Evolutionary conservation across 164 flowering plant species (phyloP).

Genomic region (Chloranthus sessilifolius): DNA sequence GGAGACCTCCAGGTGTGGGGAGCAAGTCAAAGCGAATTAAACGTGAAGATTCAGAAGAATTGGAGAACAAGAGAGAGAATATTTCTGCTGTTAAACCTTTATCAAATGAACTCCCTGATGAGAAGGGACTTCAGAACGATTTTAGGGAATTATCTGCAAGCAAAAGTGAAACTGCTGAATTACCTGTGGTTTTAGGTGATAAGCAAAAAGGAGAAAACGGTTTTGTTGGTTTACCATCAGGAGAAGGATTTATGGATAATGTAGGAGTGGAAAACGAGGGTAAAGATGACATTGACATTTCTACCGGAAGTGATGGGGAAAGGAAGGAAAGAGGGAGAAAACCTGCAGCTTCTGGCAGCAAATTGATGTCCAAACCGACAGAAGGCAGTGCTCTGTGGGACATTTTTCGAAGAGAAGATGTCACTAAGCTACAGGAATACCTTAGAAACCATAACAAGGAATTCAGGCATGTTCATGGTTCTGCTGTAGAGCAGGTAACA

Average conservation of each 20-base stretch:
- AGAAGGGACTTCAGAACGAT: neutral
- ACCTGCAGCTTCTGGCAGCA: neutral
- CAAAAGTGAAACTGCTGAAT: neutral
- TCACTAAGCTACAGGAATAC: slow-evolving; percentile 32
- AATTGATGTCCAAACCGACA: slow-evolving; percentile 12
- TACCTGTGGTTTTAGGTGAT: neutral
- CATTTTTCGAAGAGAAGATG: slow-evolving; percentile 67
- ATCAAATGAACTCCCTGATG: neutral
- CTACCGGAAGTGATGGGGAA: neutral
- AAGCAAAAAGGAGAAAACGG: neutral
- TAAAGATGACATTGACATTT: neutral
- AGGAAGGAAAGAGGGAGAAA: slow-evolving; percentile 1
- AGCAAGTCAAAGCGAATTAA: neutral
- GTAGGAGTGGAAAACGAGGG: neutral
- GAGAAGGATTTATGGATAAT: neutral
- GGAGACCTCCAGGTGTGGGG: neutral
- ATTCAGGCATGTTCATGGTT: slow-evolving; percentile 18
- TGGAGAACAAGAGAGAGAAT: neutral
- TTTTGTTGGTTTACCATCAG: neutral
- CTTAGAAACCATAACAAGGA: slow-evolving; percentile 17
- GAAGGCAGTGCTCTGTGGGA: slow-evolving; percentile 78
- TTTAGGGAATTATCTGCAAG: neutral
- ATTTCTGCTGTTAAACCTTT: neutral
- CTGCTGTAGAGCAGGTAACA: slow-evolving; percentile 26
- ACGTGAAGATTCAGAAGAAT: too few relatives aligned